phyloP scores from a whole-genome alignment of 202 grass and related monocot genomes.

The Panicum virgatum region DNA sequence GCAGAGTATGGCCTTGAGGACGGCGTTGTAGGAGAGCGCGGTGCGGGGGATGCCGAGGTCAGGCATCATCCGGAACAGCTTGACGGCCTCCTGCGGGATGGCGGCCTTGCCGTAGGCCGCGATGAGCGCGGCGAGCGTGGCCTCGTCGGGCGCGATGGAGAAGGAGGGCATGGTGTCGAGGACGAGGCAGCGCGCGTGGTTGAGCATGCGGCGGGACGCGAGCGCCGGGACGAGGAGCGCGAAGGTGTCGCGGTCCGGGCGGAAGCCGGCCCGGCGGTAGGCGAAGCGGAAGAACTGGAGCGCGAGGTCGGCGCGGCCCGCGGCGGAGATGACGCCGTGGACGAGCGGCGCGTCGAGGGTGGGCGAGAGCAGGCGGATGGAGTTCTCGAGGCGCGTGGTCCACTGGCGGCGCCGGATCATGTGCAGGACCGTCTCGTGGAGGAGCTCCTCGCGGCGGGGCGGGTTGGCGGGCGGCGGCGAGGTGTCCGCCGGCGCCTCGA shows the following conservation, averaged over 20 bases:
- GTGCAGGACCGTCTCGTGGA: slow-evolving; percentile 76
- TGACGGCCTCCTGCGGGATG: slow-evolving; percentile 84
- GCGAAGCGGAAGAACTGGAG: slow-evolving; percentile 97
- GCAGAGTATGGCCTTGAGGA: slow-evolving; percentile 85
- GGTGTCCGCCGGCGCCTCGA: neutral
- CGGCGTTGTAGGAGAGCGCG: slow-evolving; percentile 65
- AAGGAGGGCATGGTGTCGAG: slow-evolving; percentile 84
- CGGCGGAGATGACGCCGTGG: slow-evolving; percentile 51
- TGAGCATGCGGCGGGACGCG: slow-evolving; percentile 71
- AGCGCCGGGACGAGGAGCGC: slow-evolving; percentile 64
- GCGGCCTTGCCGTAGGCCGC: slow-evolving; percentile 57
- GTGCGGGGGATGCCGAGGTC: slow-evolving; percentile 74
- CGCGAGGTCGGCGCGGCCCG: slow-evolving; percentile 45
- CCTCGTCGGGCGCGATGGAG: slow-evolving; percentile 54
- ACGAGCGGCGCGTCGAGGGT: slow-evolving; percentile 56
- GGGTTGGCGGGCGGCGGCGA: neutral
- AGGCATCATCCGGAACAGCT: slow-evolving; percentile 82
- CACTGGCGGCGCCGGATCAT: slow-evolving; percentile 85
- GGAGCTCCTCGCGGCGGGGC: slow-evolving; percentile 37
- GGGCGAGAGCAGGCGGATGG: slow-evolving; percentile 63
- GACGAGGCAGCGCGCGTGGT: slow-evolving; percentile 92
- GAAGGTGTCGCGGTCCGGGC: slow-evolving; percentile 60
- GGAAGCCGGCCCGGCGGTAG: slow-evolving; percentile 79
- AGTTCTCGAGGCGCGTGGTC: slow-evolving; percentile 95
- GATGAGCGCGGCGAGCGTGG: slow-evolving; percentile 66